Conservation (phyloP, 106 monocot genomes). For the Posidonia australis region DNA sequence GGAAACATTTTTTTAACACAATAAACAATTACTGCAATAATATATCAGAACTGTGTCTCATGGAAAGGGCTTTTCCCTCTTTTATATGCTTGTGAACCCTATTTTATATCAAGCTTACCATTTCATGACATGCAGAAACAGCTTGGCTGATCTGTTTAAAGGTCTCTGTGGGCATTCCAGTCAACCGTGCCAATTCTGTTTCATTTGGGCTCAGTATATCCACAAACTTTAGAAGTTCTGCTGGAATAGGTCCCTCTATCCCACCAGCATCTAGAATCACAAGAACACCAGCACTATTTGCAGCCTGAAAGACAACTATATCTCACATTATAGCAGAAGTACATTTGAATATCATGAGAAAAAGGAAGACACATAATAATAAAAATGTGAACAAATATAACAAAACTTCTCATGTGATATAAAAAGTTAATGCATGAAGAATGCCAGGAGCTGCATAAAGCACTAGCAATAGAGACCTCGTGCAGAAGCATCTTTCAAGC, state of each 20-base stretch:
- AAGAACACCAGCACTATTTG: slow-evolving; percentile 58
- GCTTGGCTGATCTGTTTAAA: slow-evolving; percentile 68
- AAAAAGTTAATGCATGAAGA: too few species aligned
- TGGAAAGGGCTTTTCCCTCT: background rate
- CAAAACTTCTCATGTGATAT: too few species aligned
- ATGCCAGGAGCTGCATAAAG: too few species aligned
- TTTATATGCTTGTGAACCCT: background rate
- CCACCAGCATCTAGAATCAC: slow-evolving; percentile 88
- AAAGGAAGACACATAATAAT: too few species aligned
- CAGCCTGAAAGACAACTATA: slow-evolving; percentile 31
- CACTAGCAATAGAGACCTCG: too few species aligned
- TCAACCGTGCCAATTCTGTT: slow-evolving; percentile 70
- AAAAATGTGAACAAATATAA: too few species aligned
- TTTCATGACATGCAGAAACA: slow-evolving; percentile 50
- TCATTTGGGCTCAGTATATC: slow-evolving; percentile 97
- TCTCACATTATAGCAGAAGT: too few species aligned
- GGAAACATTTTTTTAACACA: too few species aligned
- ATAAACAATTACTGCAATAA: too few species aligned
- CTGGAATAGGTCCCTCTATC: slow-evolving; percentile 62
- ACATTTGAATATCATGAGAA: too few species aligned
- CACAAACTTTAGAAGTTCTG: slow-evolving; percentile 45
- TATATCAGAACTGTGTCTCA: too few species aligned
- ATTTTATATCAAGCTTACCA: slow-evolving; percentile 32
- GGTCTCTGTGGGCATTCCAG: slow-evolving; percentile 70
- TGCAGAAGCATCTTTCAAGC: too few species aligned